Base-by-base conservation (phyloP, 805 yeast genomes). In the Metschnikowia lochheadii region DNA sequence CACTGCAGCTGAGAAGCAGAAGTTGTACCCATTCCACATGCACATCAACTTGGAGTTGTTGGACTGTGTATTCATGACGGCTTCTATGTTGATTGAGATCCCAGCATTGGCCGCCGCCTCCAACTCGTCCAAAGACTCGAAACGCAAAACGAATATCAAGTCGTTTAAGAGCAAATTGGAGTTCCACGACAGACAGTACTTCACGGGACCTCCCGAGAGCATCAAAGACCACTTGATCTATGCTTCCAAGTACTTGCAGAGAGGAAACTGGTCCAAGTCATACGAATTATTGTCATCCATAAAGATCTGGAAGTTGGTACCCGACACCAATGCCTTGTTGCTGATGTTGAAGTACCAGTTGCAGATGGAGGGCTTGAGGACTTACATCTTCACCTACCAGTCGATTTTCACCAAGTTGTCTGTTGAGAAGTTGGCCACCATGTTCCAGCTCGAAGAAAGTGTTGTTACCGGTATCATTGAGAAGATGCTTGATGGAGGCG, bases 161-260 rank as follows among this genome's bases (percentile, higher is more conserved):
- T 88, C 96, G 29, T 90, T 94, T 77, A 85, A 92, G 72, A 84
- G 96, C 66, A 82, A 87, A 68, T 79, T 94, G 59, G 98, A 94
- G 67, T 87, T 85, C 75, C 90, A 88, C 65, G 97, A 91, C 66
- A 86, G 92, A 71, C 96, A 91, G 69, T 86, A 86, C 51, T 94
- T 92, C 78, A 89, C 89, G 56, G 99, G 98, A 40, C 99, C 99
- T 44, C 96, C 98, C 49, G 99, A 94, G 73, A 89, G 91, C 68
- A 87, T 95, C 42, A 85, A 95, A 63, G 99, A 94, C 69, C 88
- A 82, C 70, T 85, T 94, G 60, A 84, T 92, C 79, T 88, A 87
- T 68, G 96, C 97, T 44, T 95, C 97, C 39, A 84, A 84, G 70
- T 82, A 89, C 32, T 81, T 94, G 69, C 88, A 87, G 66, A 80